Conservation (phyloP, 1,284 basidiomycete species). For the Ceratobasidium sp. region DNA sequence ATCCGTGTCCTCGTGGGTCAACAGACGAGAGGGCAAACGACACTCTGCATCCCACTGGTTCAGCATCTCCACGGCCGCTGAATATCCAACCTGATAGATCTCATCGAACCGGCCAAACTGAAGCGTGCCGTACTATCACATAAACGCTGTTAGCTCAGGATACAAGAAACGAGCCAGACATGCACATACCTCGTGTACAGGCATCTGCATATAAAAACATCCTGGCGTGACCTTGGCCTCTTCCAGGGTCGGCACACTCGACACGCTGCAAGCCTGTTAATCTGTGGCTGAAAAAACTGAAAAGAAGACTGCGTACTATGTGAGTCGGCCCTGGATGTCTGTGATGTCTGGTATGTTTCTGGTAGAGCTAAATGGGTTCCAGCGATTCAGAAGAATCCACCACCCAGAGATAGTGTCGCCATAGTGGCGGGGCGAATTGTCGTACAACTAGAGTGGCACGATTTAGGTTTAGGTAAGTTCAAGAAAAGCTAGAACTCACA, state of each 20-base stretch:
- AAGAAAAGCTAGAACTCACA: too few species aligned
- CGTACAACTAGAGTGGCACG: constrained; percentile 70
- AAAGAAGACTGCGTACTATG: constrained; percentile 77
- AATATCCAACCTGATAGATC: constrained; percentile 84
- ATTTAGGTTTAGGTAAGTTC: too few species aligned
- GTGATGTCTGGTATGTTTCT: constrained; percentile 89
- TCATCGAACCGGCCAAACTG: constrained; percentile 84
- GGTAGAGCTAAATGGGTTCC: constrained; percentile 88
- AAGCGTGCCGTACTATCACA: constrained; percentile 72
- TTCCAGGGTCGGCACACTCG: constrained; percentile 92
- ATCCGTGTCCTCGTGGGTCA: constrained; percentile 53
- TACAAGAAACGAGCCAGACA: neutral
- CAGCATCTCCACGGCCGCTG: constrained; percentile 75
- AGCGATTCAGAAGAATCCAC: constrained; percentile 94
- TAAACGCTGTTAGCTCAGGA: constrained; percentile 45
- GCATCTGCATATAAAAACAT: constrained; percentile 94
- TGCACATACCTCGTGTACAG: constrained; percentile 78
- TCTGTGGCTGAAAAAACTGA: constrained; percentile 4
- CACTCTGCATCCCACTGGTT: constrained; percentile 84
- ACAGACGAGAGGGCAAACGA: constrained; percentile 70
- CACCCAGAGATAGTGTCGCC: constrained; percentile 96
- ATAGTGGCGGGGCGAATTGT: constrained; percentile 93
- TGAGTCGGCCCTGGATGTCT: constrained; percentile 93
- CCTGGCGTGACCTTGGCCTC: constrained; percentile 90
- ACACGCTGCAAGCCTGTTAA: constrained; percentile 68